A percentile compares a stretch with the other conserved stretches of the same genome.
These are phyloP conservation scores for Pseudopediastrum boryanum DNA, from an alignment of 139 green algal species.

Conservation along the genomic window DNA sequence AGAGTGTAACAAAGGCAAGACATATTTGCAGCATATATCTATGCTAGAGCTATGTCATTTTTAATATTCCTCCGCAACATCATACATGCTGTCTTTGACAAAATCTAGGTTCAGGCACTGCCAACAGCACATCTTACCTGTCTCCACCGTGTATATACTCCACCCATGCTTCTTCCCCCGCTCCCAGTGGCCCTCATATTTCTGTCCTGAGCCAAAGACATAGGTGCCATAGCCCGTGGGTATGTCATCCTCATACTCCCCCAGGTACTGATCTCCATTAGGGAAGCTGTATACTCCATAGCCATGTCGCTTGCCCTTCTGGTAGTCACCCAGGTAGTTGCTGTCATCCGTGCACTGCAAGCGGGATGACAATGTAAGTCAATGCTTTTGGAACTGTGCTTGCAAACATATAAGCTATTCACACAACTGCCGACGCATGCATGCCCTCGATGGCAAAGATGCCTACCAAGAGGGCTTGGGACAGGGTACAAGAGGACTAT, in stretches of 20 bases:
- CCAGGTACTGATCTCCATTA: constrained; percentile 66
- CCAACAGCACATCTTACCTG: constrained; percentile 20
- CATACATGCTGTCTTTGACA: neutral
- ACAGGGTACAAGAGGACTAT: too few relatives aligned
- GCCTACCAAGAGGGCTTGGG: too few relatives aligned
- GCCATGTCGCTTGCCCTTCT: constrained; percentile 68
- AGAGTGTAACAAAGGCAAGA: neutral
- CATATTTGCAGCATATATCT: neutral
- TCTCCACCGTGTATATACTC: constrained; percentile 70
- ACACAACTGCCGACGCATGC: too few relatives aligned
- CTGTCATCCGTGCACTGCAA: constrained; percentile 72
- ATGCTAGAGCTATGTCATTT: neutral
- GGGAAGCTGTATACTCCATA: constrained; percentile 72
- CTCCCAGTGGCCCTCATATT: constrained; percentile 73
- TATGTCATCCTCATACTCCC: neutral
- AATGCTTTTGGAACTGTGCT: too few relatives aligned
- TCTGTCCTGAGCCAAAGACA: constrained; percentile 66
- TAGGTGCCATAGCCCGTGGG: constrained; percentile 63
- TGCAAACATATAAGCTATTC: too few relatives aligned
- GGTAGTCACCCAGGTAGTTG: constrained; percentile 76
- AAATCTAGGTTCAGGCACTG: neutral
- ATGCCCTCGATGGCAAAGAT: too few relatives aligned
- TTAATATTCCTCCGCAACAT: too few relatives aligned
- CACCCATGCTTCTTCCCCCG: constrained; percentile 76
- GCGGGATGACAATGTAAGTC: too few relatives aligned